phyloP scores from a whole-genome alignment of 345 rosid genomes.

The Fremontodendron californicum region DNA sequence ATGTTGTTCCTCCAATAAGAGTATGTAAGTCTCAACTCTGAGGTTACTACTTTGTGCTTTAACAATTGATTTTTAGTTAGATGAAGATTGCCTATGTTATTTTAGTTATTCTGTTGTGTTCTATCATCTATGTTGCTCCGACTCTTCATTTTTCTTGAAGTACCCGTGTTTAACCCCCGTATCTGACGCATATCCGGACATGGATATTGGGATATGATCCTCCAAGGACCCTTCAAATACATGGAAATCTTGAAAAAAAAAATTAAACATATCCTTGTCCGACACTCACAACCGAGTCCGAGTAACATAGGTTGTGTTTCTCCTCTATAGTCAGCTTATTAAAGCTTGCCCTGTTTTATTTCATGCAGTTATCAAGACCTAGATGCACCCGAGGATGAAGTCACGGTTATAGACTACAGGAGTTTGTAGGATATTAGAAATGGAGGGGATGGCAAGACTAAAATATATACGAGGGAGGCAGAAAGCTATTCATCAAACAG shows the following conservation, averaged over 20 bases:
- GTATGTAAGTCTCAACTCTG: neutral
- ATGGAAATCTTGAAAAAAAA: too few relatives aligned
- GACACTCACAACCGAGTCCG: too few relatives aligned
- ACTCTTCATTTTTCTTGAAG: too few relatives aligned
- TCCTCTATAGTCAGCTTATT: neutral
- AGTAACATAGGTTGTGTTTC: too few relatives aligned
- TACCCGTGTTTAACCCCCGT: too few relatives aligned
- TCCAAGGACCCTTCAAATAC: too few relatives aligned
- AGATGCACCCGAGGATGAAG: conserved; percentile 97
- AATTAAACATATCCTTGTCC: too few relatives aligned
- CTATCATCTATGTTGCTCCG: too few relatives aligned
- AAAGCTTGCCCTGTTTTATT: neutral
- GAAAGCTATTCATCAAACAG: neutral
- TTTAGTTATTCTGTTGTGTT: neutral
- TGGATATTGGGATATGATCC: too few relatives aligned
- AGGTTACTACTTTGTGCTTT: neutral
- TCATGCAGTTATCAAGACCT: conserved; percentile 90
- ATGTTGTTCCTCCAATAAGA: neutral
- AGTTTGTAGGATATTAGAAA: conserved; percentile 57
- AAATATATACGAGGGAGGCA: neutral
- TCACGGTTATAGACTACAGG: conserved; percentile 96
- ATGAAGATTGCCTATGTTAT: neutral
- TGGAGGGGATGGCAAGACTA: neutral
- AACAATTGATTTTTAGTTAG: neutral
- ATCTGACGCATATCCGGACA: too few relatives aligned